phyloP scores from a whole-genome alignment of 805 yeast species.

The Candida argentea region DNA sequence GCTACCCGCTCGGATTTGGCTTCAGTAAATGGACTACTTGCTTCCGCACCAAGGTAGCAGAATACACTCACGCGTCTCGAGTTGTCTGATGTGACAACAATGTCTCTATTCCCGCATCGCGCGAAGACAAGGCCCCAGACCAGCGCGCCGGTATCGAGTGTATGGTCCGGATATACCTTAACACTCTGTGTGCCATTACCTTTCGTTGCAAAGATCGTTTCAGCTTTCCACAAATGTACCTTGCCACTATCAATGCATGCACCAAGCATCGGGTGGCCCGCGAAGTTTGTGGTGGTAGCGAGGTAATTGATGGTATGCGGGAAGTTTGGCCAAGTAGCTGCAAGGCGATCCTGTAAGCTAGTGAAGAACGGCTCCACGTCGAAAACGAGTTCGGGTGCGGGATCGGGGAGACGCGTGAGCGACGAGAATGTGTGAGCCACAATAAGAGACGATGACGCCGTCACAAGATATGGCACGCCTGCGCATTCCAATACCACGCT shows the following conservation, averaged over 20 bases:
- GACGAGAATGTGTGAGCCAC: conserved; percentile 21
- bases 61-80: conserved; percentile 35
- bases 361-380: conserved; percentile 35
- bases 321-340: conserved; percentile 41
- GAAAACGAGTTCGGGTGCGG: conserved; percentile 18
- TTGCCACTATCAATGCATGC: conserved; percentile 50
- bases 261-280: conserved; percentile 32
- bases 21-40: conserved; percentile 14
- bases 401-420: conserved; percentile 16
- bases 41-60: conserved; percentile 17
- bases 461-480: no score
- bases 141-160: conserved; percentile 30
- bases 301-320: conserved; percentile 51
- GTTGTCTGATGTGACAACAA: conserved; percentile 47
- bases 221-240: conserved; percentile 22
- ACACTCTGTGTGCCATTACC: conserved; percentile 1
- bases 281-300: conserved; percentile 23
- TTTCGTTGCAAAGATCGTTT: not conserved
- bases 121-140: conserved; percentile 55
- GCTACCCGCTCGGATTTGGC: conserved; percentile 32
- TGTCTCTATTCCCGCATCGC: conserved; percentile 2
- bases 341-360: conserved; percentile 27
- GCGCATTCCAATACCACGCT: no score
- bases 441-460: conserved; percentile 25
- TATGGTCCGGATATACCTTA: conserved; percentile 11